Evolutionary conservation across 1,139 yeast species (phyloP), one percentile per base, ranked within the genome.

Genomic region (Debaryomyces subglobosus): DNA sequence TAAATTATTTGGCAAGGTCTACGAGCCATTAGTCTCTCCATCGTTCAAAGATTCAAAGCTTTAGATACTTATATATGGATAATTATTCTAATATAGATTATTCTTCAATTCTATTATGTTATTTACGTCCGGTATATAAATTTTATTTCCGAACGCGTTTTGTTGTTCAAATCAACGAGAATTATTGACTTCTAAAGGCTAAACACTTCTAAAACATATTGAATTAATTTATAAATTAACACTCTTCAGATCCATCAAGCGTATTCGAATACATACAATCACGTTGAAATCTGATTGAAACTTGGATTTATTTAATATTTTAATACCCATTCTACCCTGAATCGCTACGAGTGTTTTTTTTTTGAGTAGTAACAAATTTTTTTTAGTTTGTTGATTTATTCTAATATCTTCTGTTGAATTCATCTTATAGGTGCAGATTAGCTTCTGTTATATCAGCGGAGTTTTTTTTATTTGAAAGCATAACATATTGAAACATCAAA

Each of bases 1-100:
- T 49, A 66, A 62, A 50, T 61, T 74, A 44, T 74, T 69, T 52
- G 58, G 63, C 10, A 55, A 58, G 6, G 76, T 71, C n/a, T 74
- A 74, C 53, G 71, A 74, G 55, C 74, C 76, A 2, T 61, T 74
- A 51, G 62, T 54, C 39, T 56, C 61, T 38, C 78, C 79, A 2
- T 51, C 60, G 10, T 73, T 72, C 53, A 71, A 68, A 51, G 62
- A 58, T 27, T 27, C 52, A 8, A 51, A 51, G 42, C 49, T 51
- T 36, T 51, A 45, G 47, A 18, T 29, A 13, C 6, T 15, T 20
- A 15, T 23, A 16, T 34, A n/a, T 34, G 35, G 27, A 39, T 35
- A 9, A n/a, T 10, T 12, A 12, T 15, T 13, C 29, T 12, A 18
- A 27, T 27, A 32, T 38, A 23, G 34, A 30, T 25, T 32, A 39